phyloP scores from a whole-genome alignment of 257 asterid genomes.

The Scutellaria minor region DNA sequence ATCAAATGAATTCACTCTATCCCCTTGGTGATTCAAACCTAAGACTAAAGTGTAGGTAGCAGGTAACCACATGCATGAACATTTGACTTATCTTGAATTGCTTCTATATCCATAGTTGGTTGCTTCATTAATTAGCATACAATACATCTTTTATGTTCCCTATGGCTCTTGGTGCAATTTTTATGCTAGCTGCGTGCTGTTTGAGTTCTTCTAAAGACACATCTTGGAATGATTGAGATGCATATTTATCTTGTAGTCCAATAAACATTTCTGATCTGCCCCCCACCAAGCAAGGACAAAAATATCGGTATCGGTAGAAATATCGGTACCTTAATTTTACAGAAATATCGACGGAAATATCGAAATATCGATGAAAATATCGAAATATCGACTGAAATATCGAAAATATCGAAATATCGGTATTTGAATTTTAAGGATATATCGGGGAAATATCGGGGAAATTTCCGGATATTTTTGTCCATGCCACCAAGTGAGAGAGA shows the following conservation, averaged over 20 bases:
- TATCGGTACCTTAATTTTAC: too few relatives aligned
- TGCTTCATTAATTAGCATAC: neutral
- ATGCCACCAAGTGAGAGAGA: too few relatives aligned
- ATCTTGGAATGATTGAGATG: constrained; percentile 15
- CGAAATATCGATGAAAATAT: too few relatives aligned
- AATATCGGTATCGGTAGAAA: too few relatives aligned
- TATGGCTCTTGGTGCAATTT: constrained; percentile 12
- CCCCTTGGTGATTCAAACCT: neutral
- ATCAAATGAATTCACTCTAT: neutral
- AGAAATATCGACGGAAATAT: too few relatives aligned
- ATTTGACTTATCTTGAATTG: constrained; percentile 5
- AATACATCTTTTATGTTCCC: constrained; percentile 3
- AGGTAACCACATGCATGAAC: constrained; percentile 11
- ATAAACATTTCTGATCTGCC: neutral
- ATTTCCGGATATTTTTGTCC: too few relatives aligned
- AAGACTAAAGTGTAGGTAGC: neutral
- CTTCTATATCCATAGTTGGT: constrained; percentile 15
- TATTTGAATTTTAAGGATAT: too few relatives aligned
- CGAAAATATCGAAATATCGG: too few relatives aligned
- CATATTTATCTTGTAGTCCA: neutral
- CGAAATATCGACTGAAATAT: too few relatives aligned
- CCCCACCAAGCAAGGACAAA: too few relatives aligned
- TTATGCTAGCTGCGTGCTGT: neutral
- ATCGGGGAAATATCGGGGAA: too few relatives aligned
- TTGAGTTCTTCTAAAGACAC: neutral